These are phyloP conservation scores for Forsythia suspensa DNA, from an alignment of 257 asterid genomes.

Conservation along the genomic window DNA sequence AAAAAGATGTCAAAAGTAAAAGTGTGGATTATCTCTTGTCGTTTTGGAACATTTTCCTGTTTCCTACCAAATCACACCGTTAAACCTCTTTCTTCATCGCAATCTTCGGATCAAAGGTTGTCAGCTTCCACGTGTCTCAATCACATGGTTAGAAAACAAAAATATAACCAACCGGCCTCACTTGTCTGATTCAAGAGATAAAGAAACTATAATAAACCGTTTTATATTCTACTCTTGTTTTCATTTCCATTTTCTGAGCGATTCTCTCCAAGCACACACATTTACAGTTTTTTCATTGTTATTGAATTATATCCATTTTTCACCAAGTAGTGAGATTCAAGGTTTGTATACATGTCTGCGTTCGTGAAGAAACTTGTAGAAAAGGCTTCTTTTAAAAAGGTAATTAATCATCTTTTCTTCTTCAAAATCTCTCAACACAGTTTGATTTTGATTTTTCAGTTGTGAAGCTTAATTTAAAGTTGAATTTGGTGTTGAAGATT, in stretches of 20 bases:
- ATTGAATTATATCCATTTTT: neutral
- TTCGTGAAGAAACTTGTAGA: conserved; percentile 89
- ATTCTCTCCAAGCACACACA: conserved; percentile 7
- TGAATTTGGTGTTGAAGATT: neutral
- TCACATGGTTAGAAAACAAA: neutral
- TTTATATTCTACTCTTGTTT: conserved; percentile 21
- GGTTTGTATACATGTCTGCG: conserved; percentile 27
- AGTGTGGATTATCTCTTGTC: conserved; percentile 17
- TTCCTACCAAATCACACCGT: conserved; percentile 30
- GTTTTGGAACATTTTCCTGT: conserved; percentile 9
- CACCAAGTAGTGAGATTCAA: neutral
- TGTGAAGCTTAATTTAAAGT: conserved; percentile 1
- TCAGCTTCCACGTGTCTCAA: conserved; percentile 60
- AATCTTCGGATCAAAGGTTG: conserved; percentile 48
- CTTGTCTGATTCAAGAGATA: conserved; percentile 11
- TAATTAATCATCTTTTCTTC: conserved; percentile 19
- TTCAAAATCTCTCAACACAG: neutral
- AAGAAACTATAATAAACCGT: conserved; percentile 50
- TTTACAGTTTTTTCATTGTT: neutral
- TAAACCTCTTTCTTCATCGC: conserved; percentile 38
- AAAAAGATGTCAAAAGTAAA: too few relatives aligned
- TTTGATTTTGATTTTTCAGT: neutral
- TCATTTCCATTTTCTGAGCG: conserved; percentile 21
- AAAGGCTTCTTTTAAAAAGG: conserved; percentile 90
- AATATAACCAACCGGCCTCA: conserved; percentile 34